A percentile compares a stretch with the other conserved stretches of the same genome.
Conservation (phyloP, 257 asterid species). For the Thymus mandschuricus region DNA sequence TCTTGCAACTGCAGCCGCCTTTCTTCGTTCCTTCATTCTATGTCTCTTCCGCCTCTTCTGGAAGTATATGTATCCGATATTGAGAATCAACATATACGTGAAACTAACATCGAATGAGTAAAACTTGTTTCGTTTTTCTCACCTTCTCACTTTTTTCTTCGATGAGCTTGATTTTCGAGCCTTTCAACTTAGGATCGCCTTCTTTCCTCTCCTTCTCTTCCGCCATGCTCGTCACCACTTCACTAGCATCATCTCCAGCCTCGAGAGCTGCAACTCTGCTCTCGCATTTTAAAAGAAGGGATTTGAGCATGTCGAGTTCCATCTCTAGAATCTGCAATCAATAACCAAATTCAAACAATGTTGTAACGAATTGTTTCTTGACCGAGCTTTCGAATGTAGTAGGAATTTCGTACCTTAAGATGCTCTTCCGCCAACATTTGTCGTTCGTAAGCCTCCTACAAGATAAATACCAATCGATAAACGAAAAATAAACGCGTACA, state of each 20-base stretch:
- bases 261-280: conserved; percentile 38
- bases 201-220: not conserved
- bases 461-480: too few relatives aligned
- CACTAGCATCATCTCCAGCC: conserved; percentile 41
- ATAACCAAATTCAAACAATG: conserved; percentile 3
- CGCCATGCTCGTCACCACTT: not conserved
- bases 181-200: too few relatives aligned
- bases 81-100: not conserved
- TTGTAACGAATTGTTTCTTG: not conserved
- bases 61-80: not conserved
- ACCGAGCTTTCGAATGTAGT: not conserved
- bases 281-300: conserved; percentile 37
- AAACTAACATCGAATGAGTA: not conserved
- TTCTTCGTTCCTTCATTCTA: not conserved
- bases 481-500: too few relatives aligned
- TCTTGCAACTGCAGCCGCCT: not conserved
- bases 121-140: not conserved
- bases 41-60: not conserved
- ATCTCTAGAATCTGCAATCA: conserved; percentile 55
- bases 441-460: too few relatives aligned
- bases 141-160: conserved; percentile 82
- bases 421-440: conserved; percentile 38
- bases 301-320: conserved; percentile 55
- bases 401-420: conserved; percentile 50
- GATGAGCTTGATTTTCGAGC: conserved; percentile 39